Percentiles rank a stretch among this genome's conserved stretches.
Evolutionary conservation across 2,329 filamentous ascomycete genomes (phyloP).

Genomic region (Kalmusia sp.): DNA sequence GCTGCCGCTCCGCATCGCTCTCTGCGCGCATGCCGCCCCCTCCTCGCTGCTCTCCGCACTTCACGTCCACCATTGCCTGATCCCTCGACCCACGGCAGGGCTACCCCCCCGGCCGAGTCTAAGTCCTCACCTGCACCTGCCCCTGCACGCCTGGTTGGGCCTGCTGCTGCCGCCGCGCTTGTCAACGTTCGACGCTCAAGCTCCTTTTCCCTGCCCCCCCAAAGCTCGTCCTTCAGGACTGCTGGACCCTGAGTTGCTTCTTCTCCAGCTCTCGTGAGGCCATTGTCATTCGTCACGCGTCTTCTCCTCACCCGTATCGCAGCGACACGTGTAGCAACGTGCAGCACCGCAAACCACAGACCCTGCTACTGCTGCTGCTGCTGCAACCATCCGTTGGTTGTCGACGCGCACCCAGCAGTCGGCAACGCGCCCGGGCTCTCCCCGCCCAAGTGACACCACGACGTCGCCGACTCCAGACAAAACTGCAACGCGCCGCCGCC

Average conservation of each 20-base stretch:
- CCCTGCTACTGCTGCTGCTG: slow-evolving; percentile 14
- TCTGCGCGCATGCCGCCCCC: slow-evolving; percentile 9
- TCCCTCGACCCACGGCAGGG: not conserved
- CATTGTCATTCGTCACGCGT: not conserved
- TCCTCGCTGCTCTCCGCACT: slow-evolving; percentile 5
- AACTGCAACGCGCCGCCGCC: slow-evolving; percentile 14
- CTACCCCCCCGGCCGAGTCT: not conserved
- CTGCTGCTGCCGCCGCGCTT: not conserved
- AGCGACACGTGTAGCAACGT: slow-evolving; percentile 13
- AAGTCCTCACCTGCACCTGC: not conserved
- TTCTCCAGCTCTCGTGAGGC: not conserved
- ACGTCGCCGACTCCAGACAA: slow-evolving; percentile 16
- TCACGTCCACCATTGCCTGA: not conserved
- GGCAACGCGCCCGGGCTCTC: slow-evolving; percentile 16
- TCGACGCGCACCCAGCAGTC: slow-evolving; percentile 2
- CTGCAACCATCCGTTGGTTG: slow-evolving; percentile 7
- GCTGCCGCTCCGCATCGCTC: not conserved
- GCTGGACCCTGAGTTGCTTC: slow-evolving; percentile 9
- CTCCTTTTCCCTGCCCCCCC: slow-evolving; percentile 11
- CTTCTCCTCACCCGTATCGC: not conserved
- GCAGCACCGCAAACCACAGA: slow-evolving; percentile 11
- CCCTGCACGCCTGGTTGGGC: slow-evolving; percentile 3
- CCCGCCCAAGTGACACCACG: slow-evolving; percentile 24
- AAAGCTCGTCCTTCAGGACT: not conserved
- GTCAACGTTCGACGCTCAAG: not conserved